These are phyloP conservation scores for Chytriomyces hyalinus DNA, from an alignment of 192 early-diverging fungal species.

Conservation along the genomic window DNA sequence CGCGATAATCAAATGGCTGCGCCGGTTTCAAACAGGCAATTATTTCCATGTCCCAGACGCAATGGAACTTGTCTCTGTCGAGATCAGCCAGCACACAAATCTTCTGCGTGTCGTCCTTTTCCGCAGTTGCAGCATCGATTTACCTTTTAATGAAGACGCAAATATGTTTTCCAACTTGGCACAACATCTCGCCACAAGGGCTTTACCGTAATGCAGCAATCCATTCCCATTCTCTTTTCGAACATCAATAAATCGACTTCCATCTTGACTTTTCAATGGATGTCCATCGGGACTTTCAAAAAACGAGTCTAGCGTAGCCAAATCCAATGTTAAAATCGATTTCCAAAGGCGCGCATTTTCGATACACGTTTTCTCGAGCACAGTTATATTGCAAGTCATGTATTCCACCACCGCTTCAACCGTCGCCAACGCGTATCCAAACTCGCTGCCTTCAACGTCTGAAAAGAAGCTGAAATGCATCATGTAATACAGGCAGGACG, in stretches of 20 bases:
- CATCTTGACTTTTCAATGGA: background rate
- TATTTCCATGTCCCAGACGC: too few species aligned
- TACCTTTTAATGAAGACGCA: too few species aligned
- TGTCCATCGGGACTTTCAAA: background rate
- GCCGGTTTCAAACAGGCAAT: too few species aligned
- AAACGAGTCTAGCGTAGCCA: background rate
- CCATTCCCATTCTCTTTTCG: constrained; percentile 32
- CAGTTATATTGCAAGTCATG: constrained; percentile 3
- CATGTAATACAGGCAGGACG: constrained; percentile 44
- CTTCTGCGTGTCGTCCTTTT: too few species aligned
- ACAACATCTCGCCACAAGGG: too few species aligned
- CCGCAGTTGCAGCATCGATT: too few species aligned
- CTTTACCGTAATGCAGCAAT: constrained; percentile 5
- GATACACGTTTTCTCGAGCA: constrained; percentile 7
- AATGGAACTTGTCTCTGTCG: too few species aligned
- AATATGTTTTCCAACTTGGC: too few species aligned
- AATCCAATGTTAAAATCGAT: background rate
- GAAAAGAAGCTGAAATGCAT: constrained; percentile 45
- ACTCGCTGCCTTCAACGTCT: constrained; percentile 41
- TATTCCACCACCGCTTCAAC: constrained; percentile 41
- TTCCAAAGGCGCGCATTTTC: constrained; percentile 25
- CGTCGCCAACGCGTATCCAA: constrained; percentile 39
- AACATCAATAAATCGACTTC: background rate
- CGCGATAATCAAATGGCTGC: too few species aligned
- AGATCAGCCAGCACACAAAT: too few species aligned